Percentiles rank a stretch among this genome's conserved stretches.
These are phyloP conservation scores for Ophiostoma quercus DNA, from an alignment of 2,329 filamentous ascomycete species.

Conservation along the genomic window DNA sequence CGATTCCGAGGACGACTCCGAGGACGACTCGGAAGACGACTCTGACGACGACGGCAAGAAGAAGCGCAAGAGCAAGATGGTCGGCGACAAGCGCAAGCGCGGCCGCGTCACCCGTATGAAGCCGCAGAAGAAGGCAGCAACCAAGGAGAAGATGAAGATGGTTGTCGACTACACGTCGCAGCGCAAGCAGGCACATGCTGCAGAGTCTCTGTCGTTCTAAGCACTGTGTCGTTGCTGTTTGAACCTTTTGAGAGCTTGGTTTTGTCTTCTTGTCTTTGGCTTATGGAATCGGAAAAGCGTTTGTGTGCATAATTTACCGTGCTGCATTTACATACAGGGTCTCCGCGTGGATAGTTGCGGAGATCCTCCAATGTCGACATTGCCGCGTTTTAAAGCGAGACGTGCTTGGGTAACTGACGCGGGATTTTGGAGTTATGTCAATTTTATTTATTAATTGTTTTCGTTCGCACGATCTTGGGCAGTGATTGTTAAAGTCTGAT, in stretches of 20 bases:
- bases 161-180: slow-evolving; percentile 22
- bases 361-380: neutral
- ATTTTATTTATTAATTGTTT: neutral
- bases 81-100: slow-evolving; percentile 50
- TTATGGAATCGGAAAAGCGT: slow-evolving; percentile 10
- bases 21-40: slow-evolving; percentile 53
- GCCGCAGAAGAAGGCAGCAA: slow-evolving; percentile 57
- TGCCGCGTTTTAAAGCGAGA: neutral
- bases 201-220: slow-evolving; percentile 19
- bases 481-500: neutral
- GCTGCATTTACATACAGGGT: neutral
- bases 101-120: slow-evolving; percentile 45
- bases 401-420: neutral
- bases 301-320: neutral
- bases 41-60: slow-evolving; percentile 46
- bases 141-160: slow-evolving; percentile 28
- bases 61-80: slow-evolving; percentile 49
- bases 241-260: neutral
- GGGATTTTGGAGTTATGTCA: neutral
- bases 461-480: neutral
- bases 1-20: slow-evolving; percentile 54
- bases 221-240: neutral
- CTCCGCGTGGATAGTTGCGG: neutral
- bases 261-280: neutral
- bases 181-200: slow-evolving; percentile 20